phyloP scores from a whole-genome alignment of 306 rosid species.

The Glycine latifolia region DNA sequence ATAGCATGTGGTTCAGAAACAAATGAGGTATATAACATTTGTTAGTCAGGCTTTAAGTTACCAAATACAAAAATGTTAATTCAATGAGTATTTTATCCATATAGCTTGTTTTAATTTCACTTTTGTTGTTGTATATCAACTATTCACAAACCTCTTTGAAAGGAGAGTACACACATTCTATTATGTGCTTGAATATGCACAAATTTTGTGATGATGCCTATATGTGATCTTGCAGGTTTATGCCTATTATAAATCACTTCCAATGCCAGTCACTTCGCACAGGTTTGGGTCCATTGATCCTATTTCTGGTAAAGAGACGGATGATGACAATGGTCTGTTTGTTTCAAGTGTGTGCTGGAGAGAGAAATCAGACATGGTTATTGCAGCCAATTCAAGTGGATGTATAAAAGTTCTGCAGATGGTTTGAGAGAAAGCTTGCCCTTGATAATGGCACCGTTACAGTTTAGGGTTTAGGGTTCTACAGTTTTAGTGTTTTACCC shows the following conservation, averaged over 20 bases:
- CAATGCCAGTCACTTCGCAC: constrained; percentile 75
- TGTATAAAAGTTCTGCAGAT: constrained; percentile 15
- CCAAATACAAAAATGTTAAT: neutral
- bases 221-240: constrained; percentile 61
- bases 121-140: neutral
- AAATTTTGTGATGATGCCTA: neutral
- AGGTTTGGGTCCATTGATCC: constrained; percentile 74
- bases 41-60: neutral
- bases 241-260: constrained; percentile 76
- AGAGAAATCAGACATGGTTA: constrained; percentile 13
- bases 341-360: constrained; percentile 26
- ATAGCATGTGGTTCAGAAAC: constrained; percentile 30
- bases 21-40: constrained; percentile 22
- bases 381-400: constrained; percentile 9
- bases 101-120: neutral
- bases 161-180: neutral
- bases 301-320: neutral
- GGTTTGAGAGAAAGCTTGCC: constrained; percentile 4
- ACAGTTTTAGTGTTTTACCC: neutral
- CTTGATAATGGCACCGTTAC: neutral
- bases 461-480: neutral
- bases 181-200: constrained; percentile 8
- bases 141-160: constrained; percentile 11
- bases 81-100: neutral
- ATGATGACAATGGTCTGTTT: neutral